phyloP scores from a whole-genome alignment of 2,329 filamentous ascomycete genomes.

The Biscogniauxia marginata region DNA sequence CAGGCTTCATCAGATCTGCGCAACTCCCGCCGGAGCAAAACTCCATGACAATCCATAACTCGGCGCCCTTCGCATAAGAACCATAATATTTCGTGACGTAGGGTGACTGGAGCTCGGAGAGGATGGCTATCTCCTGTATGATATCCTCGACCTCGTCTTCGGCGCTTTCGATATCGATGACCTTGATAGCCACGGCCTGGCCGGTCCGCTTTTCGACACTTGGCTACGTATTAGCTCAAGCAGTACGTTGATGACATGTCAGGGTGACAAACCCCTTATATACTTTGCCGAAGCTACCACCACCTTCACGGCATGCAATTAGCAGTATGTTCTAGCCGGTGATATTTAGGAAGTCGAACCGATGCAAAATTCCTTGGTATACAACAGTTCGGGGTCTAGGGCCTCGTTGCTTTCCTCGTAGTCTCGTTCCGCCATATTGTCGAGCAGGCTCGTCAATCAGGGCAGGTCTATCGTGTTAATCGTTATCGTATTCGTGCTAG shows the following conservation, averaged over 20 bases:
- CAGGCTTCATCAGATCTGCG: constrained; percentile 92
- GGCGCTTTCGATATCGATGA: constrained; percentile 98
- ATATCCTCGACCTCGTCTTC: constrained; percentile 99
- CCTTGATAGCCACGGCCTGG: constrained; percentile 93
- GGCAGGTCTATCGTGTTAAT: neutral
- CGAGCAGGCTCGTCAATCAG: constrained; percentile 2
- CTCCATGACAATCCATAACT: constrained; percentile 99
- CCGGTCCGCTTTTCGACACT: constrained; percentile 92
- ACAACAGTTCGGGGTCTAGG: constrained; percentile 84
- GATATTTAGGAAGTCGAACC: constrained; percentile 48
- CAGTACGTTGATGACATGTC: neutral
- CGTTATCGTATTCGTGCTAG: neutral
- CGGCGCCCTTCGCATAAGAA: constrained; percentile 91
- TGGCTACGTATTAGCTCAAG: constrained; percentile 16
- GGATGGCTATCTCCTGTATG: constrained; percentile 96
- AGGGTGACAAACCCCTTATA: constrained; percentile 77
- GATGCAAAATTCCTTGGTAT: constrained; percentile 90
- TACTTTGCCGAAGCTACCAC: constrained; percentile 96
- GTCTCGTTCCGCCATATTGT: constrained; percentile 48
- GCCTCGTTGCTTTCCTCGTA: constrained; percentile 52
- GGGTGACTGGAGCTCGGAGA: constrained; percentile 92
- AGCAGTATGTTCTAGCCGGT: constrained; percentile 17
- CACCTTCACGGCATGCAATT: constrained; percentile 55
- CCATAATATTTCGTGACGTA: constrained; percentile 98
- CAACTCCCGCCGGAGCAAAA: constrained; percentile 97